Conservation (phyloP, 2,329 filamentous ascomycete species). For the Penicillium aurantiogriseum region DNA sequence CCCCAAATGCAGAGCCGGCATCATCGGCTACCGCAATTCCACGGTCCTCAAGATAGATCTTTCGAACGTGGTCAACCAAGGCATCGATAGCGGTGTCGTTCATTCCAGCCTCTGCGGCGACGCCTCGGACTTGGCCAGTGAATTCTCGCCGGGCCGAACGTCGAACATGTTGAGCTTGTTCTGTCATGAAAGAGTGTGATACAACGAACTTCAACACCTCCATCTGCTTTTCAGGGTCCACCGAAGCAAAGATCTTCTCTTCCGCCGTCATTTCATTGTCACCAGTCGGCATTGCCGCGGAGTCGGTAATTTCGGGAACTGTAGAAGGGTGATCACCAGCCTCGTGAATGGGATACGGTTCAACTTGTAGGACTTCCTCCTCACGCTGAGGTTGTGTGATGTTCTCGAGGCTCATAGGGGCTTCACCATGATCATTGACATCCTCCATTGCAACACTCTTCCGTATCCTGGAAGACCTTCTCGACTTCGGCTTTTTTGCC, state of each 20-base stretch:
- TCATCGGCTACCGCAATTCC: background rate
- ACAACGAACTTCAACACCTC: background rate
- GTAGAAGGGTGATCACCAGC: background rate
- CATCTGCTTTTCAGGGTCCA: background rate
- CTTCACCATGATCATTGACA: background rate
- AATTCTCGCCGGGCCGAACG: constrained; percentile 13
- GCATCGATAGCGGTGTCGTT: constrained; percentile 7
- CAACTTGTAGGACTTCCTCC: background rate
- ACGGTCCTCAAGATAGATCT: constrained; percentile 21
- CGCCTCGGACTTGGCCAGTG: constrained; percentile 14
- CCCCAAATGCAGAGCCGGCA: constrained; percentile 16
- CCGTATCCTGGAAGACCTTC: background rate
- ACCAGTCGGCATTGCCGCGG: too few relatives aligned
- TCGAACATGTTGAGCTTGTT: background rate
- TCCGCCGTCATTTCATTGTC: background rate
- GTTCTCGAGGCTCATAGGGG: background rate
- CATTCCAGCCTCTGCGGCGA: constrained; percentile 20
- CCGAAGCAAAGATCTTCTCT: background rate
- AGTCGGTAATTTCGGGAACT: background rate
- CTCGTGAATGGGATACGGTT: background rate
- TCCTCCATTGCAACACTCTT: background rate
- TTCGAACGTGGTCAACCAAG: constrained; percentile 25
- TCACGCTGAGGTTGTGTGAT: too few relatives aligned
- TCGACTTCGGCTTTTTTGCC: background rate
- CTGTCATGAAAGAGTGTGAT: background rate